Percentiles rank a stretch among this genome's conserved stretches.
phyloP scores from a whole-genome alignment of 2,329 filamentous ascomycete species.

The Penicillium sp. region DNA sequence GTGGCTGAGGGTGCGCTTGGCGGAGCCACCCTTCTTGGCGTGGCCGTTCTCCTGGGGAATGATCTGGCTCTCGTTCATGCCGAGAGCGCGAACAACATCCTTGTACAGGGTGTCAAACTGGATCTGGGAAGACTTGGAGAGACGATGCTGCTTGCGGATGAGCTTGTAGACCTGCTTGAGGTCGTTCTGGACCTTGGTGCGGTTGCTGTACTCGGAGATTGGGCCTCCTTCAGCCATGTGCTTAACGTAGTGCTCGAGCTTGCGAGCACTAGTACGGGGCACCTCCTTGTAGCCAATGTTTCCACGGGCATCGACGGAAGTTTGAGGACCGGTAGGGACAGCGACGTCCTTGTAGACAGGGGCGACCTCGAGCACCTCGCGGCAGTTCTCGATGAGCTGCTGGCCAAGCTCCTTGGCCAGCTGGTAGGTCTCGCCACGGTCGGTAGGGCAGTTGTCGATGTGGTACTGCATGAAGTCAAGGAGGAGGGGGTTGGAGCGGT shows the following conservation, averaged over 20 bases:
- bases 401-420: slow-evolving; percentile 93
- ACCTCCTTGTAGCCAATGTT: slow-evolving; percentile 91
- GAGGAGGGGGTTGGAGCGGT: slow-evolving; percentile 91
- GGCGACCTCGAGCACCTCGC: slow-evolving; percentile 78
- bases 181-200: slow-evolving; percentile 96
- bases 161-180: slow-evolving; percentile 95
- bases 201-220: slow-evolving; percentile 97
- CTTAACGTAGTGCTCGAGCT: slow-evolving; percentile 96
- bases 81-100: slow-evolving; percentile 88
- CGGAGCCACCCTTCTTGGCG: slow-evolving; percentile 55
- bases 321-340: slow-evolving; percentile 86
- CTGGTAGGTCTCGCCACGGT: slow-evolving; percentile 95
- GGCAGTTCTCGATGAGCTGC: slow-evolving; percentile 96
- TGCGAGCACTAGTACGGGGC: slow-evolving; percentile 83
- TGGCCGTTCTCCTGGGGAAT: slow-evolving; percentile 79
- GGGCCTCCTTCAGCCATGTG: slow-evolving; percentile 99
- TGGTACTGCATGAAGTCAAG: slow-evolving; percentile 99
- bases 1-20: slow-evolving; percentile 60
- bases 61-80: slow-evolving; percentile 98
- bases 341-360: slow-evolving; percentile 97
- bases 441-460: slow-evolving; percentile 96
- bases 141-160: slow-evolving; percentile 96
- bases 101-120: slow-evolving; percentile 95
- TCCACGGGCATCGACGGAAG: slow-evolving; percentile 87
- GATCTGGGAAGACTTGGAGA: slow-evolving; percentile 92